phyloP scores from a whole-genome alignment of 2,329 filamentous ascomycete species.

The Penicillium sp. region DNA sequence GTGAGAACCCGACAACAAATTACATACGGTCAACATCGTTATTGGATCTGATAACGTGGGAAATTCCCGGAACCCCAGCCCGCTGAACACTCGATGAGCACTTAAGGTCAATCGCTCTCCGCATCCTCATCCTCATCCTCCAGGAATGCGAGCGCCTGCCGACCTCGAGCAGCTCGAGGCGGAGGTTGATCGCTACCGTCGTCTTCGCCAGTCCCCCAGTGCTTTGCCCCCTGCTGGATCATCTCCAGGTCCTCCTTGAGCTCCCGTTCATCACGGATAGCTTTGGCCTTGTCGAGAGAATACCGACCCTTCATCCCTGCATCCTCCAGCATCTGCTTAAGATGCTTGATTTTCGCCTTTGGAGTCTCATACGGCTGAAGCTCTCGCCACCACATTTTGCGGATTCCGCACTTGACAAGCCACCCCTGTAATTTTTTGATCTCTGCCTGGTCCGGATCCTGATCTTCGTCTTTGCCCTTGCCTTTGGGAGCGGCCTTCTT shows the following conservation, averaged over 20 bases:
- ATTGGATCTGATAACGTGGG: conserved; percentile 5
- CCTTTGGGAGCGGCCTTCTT: conserved; percentile 34
- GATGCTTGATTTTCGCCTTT: conserved; percentile 77
- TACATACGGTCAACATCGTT: conserved; percentile 3
- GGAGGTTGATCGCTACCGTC: conserved; percentile 40
- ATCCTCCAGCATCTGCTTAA: conserved; percentile 75
- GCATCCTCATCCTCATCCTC: conserved; percentile 69
- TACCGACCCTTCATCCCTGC: conserved; percentile 86
- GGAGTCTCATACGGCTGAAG: conserved; percentile 71
- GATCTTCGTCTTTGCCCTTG: conserved; percentile 47
- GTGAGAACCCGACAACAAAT: not conserved
- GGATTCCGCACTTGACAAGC: conserved; percentile 84
- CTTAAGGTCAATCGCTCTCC: conserved; percentile 48
- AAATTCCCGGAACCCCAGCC: not conserved
- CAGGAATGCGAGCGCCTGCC: conserved; percentile 57
- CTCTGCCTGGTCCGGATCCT: conserved; percentile 68
- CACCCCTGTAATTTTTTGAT: conserved; percentile 87
- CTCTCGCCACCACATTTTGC: conserved; percentile 87
- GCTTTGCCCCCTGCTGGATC: conserved; percentile 75
- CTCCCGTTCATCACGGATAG: conserved; percentile 86
- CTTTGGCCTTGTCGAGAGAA: conserved; percentile 75
- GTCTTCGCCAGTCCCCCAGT: conserved; percentile 65
- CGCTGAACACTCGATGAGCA: not conserved
- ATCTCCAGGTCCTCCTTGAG: conserved; percentile 79
- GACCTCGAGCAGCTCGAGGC: conserved; percentile 43